Conservation (phyloP, 345 rosid genomes). For the Heritiera fomes region DNA sequence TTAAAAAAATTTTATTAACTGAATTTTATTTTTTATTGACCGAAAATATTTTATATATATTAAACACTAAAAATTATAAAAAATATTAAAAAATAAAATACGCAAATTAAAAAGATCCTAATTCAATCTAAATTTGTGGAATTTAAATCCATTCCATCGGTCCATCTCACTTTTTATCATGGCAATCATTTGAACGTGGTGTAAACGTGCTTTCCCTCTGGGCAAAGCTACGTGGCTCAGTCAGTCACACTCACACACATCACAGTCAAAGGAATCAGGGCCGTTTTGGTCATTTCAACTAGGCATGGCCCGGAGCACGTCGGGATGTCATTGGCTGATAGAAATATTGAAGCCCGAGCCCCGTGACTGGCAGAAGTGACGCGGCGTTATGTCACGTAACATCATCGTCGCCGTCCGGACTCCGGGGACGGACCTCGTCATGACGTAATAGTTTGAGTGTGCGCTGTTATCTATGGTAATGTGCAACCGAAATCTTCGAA, state of each 20-base stretch:
- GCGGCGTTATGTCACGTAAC: slow-evolving; percentile 32
- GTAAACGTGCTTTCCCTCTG: neutral
- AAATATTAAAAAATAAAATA: no score
- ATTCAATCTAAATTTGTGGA: no score
- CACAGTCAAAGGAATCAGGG: slow-evolving; percentile 16
- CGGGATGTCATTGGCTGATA: neutral
- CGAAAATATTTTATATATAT: no score
- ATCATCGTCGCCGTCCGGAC: slow-evolving; percentile 25
- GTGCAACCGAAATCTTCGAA: no score
- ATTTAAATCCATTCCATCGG: no score
- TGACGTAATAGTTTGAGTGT: slow-evolving; percentile 19
- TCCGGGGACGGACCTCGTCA: neutral
- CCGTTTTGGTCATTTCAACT: slow-evolving; percentile 27
- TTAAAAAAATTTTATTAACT: no score
- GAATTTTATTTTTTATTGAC: no score
- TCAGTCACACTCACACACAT: neutral
- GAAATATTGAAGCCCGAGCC: neutral
- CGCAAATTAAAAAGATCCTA: no score
- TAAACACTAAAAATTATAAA: no score
- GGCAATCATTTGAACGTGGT: slow-evolving; percentile 19
- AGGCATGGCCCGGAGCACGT: neutral
- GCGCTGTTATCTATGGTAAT: neutral
- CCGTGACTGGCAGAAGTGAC: slow-evolving; percentile 33
- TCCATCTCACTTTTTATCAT: slow-evolving; percentile 12
- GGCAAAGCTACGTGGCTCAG: neutral